Conservation (phyloP, 2,329 filamentous ascomycete species). For the Penicillium sclerotigenum region DNA sequence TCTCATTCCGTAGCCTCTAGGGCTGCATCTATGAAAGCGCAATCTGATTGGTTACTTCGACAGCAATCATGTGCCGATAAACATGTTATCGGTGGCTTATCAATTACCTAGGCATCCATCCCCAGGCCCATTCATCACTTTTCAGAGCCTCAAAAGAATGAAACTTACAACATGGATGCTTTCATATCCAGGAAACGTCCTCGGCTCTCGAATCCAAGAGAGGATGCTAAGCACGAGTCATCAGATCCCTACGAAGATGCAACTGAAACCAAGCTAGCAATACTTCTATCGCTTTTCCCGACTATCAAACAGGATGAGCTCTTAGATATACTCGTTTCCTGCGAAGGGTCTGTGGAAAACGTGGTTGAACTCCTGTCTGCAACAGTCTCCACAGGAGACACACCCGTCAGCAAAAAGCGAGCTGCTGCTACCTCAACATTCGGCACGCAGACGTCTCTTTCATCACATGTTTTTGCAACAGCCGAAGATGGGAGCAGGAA, state of each 20-base stretch:
- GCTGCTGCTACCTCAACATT: slow-evolving; percentile 36
- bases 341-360: slow-evolving; percentile 70
- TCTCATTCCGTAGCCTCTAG: not conserved
- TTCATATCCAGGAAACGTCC: slow-evolving; percentile 40
- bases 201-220: slow-evolving; percentile 17
- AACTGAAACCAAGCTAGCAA: slow-evolving; percentile 84
- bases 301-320: slow-evolving; percentile 61
- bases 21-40: not conserved
- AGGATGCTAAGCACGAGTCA: slow-evolving; percentile 8
- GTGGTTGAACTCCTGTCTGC: slow-evolving; percentile 57
- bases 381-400: slow-evolving; percentile 10
- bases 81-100: slow-evolving; percentile 10
- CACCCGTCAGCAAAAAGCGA: slow-evolving; percentile 33
- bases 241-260: slow-evolving; percentile 60
- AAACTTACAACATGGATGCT: slow-evolving; percentile 35
- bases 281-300: slow-evolving; percentile 75
- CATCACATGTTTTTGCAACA: slow-evolving; percentile 45
- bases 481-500: slow-evolving; percentile 39
- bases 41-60: slow-evolving; percentile 30
- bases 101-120: not conserved
- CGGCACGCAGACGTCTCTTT: slow-evolving; percentile 63
- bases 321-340: slow-evolving; percentile 73
- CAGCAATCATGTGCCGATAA: slow-evolving; percentile 31
- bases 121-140: not conserved
- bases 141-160: not conserved